Conservation (phyloP, 345 rosid genomes). For the Punica granatum region DNA sequence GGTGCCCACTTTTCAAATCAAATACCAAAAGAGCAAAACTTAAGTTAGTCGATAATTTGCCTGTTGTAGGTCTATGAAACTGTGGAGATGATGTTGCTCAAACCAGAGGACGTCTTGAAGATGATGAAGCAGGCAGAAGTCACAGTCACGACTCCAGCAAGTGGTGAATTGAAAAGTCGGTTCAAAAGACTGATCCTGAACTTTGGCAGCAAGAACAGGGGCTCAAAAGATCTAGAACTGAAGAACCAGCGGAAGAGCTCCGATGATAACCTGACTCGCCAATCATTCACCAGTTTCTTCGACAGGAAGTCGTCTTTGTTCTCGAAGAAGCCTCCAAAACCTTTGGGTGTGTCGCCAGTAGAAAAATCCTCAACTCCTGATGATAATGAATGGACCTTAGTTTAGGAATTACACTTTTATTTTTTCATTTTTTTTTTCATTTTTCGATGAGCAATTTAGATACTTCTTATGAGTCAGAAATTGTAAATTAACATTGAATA, state of each 20-base stretch:
- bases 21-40: not conserved
- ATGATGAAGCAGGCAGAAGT: constrained; percentile 30
- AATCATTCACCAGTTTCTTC: constrained; percentile 67
- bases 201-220: constrained; percentile 60
- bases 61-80: constrained; percentile 68
- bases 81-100: constrained; percentile 60
- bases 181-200: constrained; percentile 58
- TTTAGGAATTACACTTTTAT: constrained; percentile 26
- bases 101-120: constrained; percentile 66
- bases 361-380: constrained; percentile 25
- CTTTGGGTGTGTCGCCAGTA: constrained; percentile 22
- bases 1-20: not conserved
- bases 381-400: constrained; percentile 56
- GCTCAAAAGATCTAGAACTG: constrained; percentile 29
- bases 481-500: too few species aligned
- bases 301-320: constrained; percentile 81
- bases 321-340: constrained; percentile 65
- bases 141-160: constrained; percentile 10
- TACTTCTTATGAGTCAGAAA: too few species aligned
- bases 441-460: too few species aligned
- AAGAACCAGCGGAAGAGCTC: constrained; percentile 32
- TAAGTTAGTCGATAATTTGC: not conserved
- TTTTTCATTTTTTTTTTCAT: too few species aligned
- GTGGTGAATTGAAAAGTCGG: constrained; percentile 44
- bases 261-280: constrained; percentile 40